Conservation (phyloP, 2,329 filamentous ascomycete species). For the Sclerotiophoma versabilis region DNA sequence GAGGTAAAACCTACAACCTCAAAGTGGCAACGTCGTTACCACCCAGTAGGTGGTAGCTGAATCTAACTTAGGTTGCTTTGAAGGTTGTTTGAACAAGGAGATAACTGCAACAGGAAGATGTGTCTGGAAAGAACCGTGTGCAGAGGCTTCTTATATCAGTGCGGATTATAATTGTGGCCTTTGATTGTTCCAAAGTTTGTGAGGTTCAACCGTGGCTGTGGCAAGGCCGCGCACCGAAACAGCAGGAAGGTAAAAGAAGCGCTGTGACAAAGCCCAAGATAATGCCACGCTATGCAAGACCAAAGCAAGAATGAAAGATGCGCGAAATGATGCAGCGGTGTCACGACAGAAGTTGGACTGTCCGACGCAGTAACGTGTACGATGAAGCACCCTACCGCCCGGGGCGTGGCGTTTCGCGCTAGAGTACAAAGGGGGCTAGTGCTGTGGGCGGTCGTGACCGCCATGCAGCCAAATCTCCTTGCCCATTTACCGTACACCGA, state of each 20-base stretch:
- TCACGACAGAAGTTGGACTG: neutral
- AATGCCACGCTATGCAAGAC: slow-evolving; percentile 43
- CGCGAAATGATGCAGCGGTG: slow-evolving; percentile 6
- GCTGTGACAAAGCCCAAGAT: slow-evolving; percentile 25
- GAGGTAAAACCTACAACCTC: neutral
- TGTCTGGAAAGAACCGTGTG: neutral
- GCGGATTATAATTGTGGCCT: neutral
- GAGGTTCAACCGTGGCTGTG: slow-evolving; percentile 28
- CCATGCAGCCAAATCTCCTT: slow-evolving; percentile 32
- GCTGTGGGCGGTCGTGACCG: slow-evolving; percentile 18
- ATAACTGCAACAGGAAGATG: neutral
- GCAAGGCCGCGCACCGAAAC: slow-evolving; percentile 30
- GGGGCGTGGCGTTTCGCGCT: slow-evolving; percentile 15
- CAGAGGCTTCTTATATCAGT: neutral
- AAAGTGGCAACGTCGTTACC: neutral
- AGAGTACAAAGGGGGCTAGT: slow-evolving; percentile 16
- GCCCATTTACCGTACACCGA: slow-evolving; percentile 26
- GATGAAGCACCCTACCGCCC: slow-evolving; percentile 19
- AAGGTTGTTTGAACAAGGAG: neutral
- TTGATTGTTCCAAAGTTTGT: neutral
- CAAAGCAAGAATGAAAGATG: slow-evolving; percentile 16
- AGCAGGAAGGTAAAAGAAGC: slow-evolving; percentile 29
- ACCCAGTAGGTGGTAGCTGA: neutral
- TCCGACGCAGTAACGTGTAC: slow-evolving; percentile 9
- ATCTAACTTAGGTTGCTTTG: neutral